Percentiles rank a stretch among this genome's conserved stretches.
These are phyloP conservation scores for Kwoniella shandongensis DNA, from an alignment of 768 basidiomycete genomes.

Conservation along the genomic window DNA sequence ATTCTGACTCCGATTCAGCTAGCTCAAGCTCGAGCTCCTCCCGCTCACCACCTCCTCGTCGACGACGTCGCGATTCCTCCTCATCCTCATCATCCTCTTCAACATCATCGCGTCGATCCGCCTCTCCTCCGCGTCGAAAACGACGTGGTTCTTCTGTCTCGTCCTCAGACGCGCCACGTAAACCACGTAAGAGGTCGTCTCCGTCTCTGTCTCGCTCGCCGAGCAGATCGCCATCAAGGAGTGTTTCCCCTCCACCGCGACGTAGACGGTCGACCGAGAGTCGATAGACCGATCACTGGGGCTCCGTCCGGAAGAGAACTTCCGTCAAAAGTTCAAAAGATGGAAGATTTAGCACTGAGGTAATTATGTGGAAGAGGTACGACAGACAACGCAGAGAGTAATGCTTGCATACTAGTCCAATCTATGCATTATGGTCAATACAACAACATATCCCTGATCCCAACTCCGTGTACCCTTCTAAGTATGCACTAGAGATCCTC, in stretches of 20 bases:
- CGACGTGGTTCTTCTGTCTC: conserved; percentile 9
- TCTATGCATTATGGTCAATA: not conserved
- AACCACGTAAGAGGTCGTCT: conserved; percentile 5
- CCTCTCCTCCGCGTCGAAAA: conserved; percentile 12
- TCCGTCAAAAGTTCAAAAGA: too few relatives aligned
- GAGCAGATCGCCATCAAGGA: too few relatives aligned
- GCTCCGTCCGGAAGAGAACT: too few relatives aligned
- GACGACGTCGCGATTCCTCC: conserved; percentile 13
- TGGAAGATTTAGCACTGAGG: too few relatives aligned
- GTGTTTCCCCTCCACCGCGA: too few relatives aligned
- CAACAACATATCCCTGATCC: conserved; percentile 3
- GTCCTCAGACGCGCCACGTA: conserved; percentile 1
- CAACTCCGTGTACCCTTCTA: not conserved
- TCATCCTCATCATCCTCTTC: conserved; percentile 15
- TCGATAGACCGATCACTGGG: too few relatives aligned
- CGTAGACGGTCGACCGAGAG: too few relatives aligned
- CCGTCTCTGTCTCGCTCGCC: conserved; percentile 3
- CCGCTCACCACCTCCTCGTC: conserved; percentile 13
- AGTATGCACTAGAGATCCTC: too few relatives aligned
- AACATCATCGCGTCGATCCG: conserved; percentile 3
- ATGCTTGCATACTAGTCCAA: too few relatives aligned
- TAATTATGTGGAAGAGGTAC: too few relatives aligned
- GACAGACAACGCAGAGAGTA: too few relatives aligned
- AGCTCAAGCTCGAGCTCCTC: conserved; percentile 10
- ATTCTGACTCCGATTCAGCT: conserved; percentile 1